These are phyloP conservation scores for Physcomitrellopsis africana DNA, from an alignment of 225 moss, liverwort and hornwort species.

Conservation along the genomic window DNA sequence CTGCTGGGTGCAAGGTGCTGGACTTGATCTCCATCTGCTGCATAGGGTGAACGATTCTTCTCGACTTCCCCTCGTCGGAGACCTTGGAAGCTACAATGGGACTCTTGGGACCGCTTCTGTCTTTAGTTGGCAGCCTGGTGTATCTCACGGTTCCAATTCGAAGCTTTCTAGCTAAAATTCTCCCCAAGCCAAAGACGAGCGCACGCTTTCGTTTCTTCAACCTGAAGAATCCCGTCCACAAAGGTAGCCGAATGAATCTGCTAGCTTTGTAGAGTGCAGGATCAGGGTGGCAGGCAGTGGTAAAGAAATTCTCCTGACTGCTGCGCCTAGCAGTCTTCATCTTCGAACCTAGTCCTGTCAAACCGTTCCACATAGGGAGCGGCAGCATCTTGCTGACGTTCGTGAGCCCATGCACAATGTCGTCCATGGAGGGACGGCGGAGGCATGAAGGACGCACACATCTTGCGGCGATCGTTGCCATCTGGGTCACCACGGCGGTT, in stretches of 20 bases:
- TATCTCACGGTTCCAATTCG: slow-evolving; percentile 27
- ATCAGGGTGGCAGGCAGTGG: slow-evolving; percentile 8
- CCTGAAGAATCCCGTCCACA: slow-evolving; percentile 56
- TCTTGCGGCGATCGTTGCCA: slow-evolving; percentile 67
- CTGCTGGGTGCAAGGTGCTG: neutral
- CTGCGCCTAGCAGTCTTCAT: slow-evolving; percentile 12
- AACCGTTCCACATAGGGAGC: slow-evolving; percentile 41
- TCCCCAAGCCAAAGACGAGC: slow-evolving; percentile 43
- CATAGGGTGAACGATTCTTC: slow-evolving; percentile 5
- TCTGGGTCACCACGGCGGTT: slow-evolving; percentile 51
- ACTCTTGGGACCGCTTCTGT: neutral
- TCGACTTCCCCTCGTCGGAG: slow-evolving; percentile 34
- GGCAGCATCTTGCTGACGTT: slow-evolving; percentile 67
- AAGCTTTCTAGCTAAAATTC: slow-evolving; percentile 34
- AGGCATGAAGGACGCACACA: slow-evolving; percentile 50
- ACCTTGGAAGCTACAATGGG: slow-evolving; percentile 39
- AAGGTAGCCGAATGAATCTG: slow-evolving; percentile 42
- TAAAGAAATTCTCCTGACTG: slow-evolving; percentile 16
- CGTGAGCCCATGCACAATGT: slow-evolving; percentile 68
- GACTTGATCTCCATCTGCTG: slow-evolving; percentile 20
- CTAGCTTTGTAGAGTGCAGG: slow-evolving; percentile 40
- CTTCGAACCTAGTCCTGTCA: slow-evolving; percentile 11
- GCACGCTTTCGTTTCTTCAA: slow-evolving; percentile 46
- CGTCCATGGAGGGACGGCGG: slow-evolving; percentile 76
- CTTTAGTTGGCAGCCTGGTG: slow-evolving; percentile 25